Evolutionary conservation across 805 yeast species (phyloP).

Genomic region (Yarrowia sp.): DNA sequence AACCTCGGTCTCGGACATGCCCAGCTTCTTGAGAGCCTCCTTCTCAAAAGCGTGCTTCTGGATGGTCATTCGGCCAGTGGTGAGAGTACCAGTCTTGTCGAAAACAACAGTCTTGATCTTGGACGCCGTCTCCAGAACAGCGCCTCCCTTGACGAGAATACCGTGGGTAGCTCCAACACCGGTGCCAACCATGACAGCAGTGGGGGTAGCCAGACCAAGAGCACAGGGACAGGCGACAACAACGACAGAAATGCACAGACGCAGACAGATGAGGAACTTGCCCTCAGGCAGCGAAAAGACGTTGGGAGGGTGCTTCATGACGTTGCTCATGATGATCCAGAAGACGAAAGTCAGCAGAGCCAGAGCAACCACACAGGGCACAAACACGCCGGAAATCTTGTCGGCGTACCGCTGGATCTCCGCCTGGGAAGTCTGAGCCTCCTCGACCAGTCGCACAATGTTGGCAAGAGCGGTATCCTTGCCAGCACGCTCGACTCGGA

Average conservation of each 20-base stretch:
- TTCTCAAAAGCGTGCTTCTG: slow-evolving; percentile 28
- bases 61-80: slow-evolving; percentile 74
- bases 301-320: slow-evolving; percentile 46
- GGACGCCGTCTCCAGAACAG: slow-evolving; percentile 71
- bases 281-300: slow-evolving; percentile 53
- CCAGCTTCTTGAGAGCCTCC: slow-evolving; percentile 4
- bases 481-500: slow-evolving; percentile 70
- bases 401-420: slow-evolving; percentile 92
- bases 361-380: slow-evolving; percentile 65
- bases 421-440: slow-evolving; percentile 84
- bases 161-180: slow-evolving; percentile 93
- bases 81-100: slow-evolving; percentile 95
- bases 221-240: slow-evolving; percentile 99
- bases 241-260: slow-evolving; percentile 83
- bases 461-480: slow-evolving; percentile 82
- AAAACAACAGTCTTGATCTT: slow-evolving; percentile 66
- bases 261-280: slow-evolving; percentile 62
- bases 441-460: slow-evolving; percentile 79
- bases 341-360: slow-evolving; percentile 62
- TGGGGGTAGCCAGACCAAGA: slow-evolving; percentile 94
- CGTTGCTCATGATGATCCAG: slow-evolving; percentile 52
- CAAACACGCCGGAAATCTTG: slow-evolving; percentile 77
- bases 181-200: slow-evolving; percentile 98
- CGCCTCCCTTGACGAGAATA: slow-evolving; percentile 90
- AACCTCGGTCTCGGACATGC: slow-evolving; percentile 37